Evolutionary conservation across 352 stramenopile genomes (phyloP), one percentile per base, ranked within the genome.

Genomic region (Phytopythium kandeliae): DNA sequence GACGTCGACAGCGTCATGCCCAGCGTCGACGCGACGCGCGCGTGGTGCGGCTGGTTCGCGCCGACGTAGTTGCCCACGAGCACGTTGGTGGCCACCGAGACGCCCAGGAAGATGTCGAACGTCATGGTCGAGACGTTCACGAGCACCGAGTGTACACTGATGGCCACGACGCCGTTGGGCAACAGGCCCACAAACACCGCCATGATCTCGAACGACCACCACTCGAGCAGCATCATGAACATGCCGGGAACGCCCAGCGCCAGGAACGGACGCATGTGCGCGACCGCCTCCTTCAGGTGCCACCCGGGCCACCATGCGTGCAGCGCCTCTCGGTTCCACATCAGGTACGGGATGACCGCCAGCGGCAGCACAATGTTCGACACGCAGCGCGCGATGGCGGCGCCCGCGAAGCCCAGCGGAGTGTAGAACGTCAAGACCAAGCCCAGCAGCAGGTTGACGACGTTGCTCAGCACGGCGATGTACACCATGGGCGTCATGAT

Each of bases 341-440:
- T 55, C 33, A 89, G 87, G 55, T 84, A 89, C 38, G 81, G 71
- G 11, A 92, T 61, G 7, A 95, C 54, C 34, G 55, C 63, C 8
- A 77, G 35, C 0, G 84, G 69, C 16, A 95, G 62, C 30, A 72
- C 65, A 12, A 87, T 46, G 51, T 81, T 73, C 2, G 73, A 77
- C 19, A 91, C 24, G 2, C 75, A 67, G 22, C 81, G 73, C 11
- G 85, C 84, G n/a, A 96, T 72, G 3, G 85, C 83, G 2, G 84
- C 80, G 30, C 86, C 86, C 4, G 91, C 59, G 51, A 78, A 97
- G 12, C 85, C 86, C 37, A 78, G 64, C 16, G 72, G 57, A 16
- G 86, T 95, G 56, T 86, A 85, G 60, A 85, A 89, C 21, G 85
- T 85, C 28, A 97, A 50, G 51, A 87, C 91, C 30, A 83, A 73